Conservation (phyloP, 1,284 basidiomycete genomes). For the Leccinum angustisporum region DNA sequence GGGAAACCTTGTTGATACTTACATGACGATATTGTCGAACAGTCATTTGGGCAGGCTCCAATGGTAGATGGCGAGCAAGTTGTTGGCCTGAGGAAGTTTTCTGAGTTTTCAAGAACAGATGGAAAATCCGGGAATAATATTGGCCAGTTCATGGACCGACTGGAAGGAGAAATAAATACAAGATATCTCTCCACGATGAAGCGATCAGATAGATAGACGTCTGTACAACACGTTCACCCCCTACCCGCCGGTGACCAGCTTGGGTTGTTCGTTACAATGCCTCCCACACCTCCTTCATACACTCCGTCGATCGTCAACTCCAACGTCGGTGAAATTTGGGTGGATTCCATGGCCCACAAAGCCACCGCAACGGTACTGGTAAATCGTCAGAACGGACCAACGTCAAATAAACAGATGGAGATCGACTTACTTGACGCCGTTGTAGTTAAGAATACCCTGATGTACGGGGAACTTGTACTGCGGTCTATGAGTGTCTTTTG, state of each 20-base stretch:
- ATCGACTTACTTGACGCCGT: slow-evolving; percentile 61
- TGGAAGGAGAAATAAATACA: neutral
- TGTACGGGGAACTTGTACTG: slow-evolving; percentile 78
- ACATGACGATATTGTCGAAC: no score
- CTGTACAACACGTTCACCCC: slow-evolving; percentile 3
- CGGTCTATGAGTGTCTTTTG: slow-evolving; percentile 43
- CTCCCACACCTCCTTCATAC: slow-evolving; percentile 65
- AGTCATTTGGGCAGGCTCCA: no score
- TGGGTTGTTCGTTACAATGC: slow-evolving; percentile 59
- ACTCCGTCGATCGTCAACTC: slow-evolving; percentile 55
- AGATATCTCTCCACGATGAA: neutral
- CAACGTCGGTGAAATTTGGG: slow-evolving; percentile 51
- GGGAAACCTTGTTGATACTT: no score
- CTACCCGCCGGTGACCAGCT: slow-evolving; percentile 49
- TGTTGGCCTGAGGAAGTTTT: neutral
- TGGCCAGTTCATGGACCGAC: neutral
- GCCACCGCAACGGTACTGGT: slow-evolving; percentile 70
- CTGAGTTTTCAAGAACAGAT: neutral
- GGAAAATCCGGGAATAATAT: neutral
- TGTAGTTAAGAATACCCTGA: slow-evolving; percentile 71
- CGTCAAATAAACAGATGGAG: neutral
- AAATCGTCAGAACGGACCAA: slow-evolving; percentile 4
- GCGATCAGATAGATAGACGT: neutral
- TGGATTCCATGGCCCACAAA: slow-evolving; percentile 63
- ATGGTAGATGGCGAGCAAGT: no score